Evolutionary conservation across 2,329 filamentous ascomycete genomes (phyloP), one percentile per base, ranked within the genome.

Genomic region (Curvularia spicifera): DNA sequence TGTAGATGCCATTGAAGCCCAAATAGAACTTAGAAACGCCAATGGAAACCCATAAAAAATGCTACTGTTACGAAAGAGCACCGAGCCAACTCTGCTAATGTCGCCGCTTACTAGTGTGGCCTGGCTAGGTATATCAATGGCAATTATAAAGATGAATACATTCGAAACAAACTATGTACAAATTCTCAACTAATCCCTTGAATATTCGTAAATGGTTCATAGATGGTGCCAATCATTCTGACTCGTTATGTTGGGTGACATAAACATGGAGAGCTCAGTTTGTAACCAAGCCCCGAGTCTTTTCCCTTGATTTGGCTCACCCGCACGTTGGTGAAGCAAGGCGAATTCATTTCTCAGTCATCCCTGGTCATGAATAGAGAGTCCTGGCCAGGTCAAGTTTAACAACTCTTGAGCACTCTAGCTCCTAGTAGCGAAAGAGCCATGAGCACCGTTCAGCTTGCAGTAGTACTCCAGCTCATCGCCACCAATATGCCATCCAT

Each of bases 391-490:
- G 7, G 8, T 2, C 35, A 37, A 37, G 13, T 37, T 8, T 15
- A 37, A n/a, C 35, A 37, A 37, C 15, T 5, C 35, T 37, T 37
- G 2, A 3, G 35, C 7, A 18, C 35, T 37, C 35, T 37, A 37
- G 29, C 4, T 12, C 44, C 33, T 20, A 8, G n/a, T 46, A 5
- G 64, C 60, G 39, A 59, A 28, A 7, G 64, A 61, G 4, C 51
- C 58, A 4, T 40, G 45, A 35, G 70, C 69, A 15, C 66, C 64
- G 22, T 67, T 63, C 37, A 67, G 22, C 28, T 62, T 56, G 60
- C 71, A 74, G 45, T 74, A 74, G 51, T 71, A 60, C 33, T 57
- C 56, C 28, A 71, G 20, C 54, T 74, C 71, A 20, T 73, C 69
- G 20, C 71, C 71, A 18, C 71, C 71, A 44, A 74, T 67, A 49